phyloP scores from a whole-genome alignment of 1,284 basidiomycete species.

The Leccinum fuscescens region DNA sequence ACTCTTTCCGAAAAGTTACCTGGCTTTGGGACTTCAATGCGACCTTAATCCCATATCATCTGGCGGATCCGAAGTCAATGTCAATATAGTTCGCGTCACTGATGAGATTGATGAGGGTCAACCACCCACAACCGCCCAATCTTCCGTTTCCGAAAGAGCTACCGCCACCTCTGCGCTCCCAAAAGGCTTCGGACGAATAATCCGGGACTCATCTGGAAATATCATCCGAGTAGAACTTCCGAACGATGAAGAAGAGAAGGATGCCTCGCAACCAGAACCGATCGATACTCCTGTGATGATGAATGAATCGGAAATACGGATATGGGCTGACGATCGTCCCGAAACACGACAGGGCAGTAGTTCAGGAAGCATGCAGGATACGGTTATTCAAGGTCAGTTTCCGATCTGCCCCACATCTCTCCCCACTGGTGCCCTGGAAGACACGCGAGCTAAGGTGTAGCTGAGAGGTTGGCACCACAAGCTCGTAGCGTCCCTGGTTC shows the following conservation, averaged over 20 bases:
- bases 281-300: slow-evolving; percentile 30
- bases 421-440: not conserved
- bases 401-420: not conserved
- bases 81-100: slow-evolving; percentile 4
- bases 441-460: not conserved
- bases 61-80: slow-evolving; percentile 53
- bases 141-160: slow-evolving; percentile 1
- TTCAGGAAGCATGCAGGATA: not conserved
- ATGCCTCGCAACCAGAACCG: slow-evolving; percentile 22
- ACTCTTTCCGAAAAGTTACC: slow-evolving; percentile 55
- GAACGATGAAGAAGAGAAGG: slow-evolving; percentile 46
- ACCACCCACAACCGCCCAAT: not conserved
- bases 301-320: slow-evolving; percentile 17
- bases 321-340: slow-evolving; percentile 19
- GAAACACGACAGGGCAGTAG: not conserved
- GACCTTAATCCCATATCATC: slow-evolving; percentile 63
- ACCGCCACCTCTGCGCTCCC: slow-evolving; percentile 38
- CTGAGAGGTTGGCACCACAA: not conserved
- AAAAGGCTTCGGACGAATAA: slow-evolving; percentile 81
- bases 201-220: slow-evolving; percentile 82
- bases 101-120: slow-evolving; percentile 12
- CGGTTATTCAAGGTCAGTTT: slow-evolving; percentile 39
- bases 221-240: slow-evolving; percentile 75
- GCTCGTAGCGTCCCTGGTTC: slow-evolving; percentile 1
- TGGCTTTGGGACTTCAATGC: slow-evolving; percentile 70